phyloP scores from a whole-genome alignment of 306 rosid genomes.

The Chamaecrista fasciculata region DNA sequence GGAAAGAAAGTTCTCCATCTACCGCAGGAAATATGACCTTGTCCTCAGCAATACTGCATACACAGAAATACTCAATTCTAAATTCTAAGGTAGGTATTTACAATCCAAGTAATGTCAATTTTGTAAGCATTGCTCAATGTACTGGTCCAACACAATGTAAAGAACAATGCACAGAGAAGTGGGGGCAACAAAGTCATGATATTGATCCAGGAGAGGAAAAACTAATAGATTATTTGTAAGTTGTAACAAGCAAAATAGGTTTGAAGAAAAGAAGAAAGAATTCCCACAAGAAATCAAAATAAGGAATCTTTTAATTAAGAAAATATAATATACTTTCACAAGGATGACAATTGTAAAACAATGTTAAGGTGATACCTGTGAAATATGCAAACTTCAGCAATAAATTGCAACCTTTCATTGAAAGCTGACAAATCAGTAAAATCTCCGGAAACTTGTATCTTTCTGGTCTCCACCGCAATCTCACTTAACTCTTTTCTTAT shows the following conservation, averaged over 20 bases:
- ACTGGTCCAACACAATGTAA: not conserved
- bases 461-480: slow-evolving; percentile 62
- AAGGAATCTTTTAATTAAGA: slow-evolving; percentile 21
- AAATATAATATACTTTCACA: slow-evolving; percentile 24
- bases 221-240: not conserved
- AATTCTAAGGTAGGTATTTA: slow-evolving; percentile 2
- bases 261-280: not conserved
- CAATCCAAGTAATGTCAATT: slow-evolving; percentile 6
- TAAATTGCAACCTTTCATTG: slow-evolving; percentile 86
- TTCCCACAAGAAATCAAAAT: slow-evolving; percentile 11
- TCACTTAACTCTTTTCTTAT: slow-evolving; percentile 82
- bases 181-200: not conserved
- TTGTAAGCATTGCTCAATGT: not conserved
- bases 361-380: slow-evolving; percentile 69
- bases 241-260: not conserved
- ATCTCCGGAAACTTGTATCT: slow-evolving; percentile 54
- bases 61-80: slow-evolving; percentile 25
- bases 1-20: slow-evolving; percentile 84
- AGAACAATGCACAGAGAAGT: not conserved
- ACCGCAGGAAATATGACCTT: slow-evolving; percentile 95
- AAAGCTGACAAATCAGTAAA: slow-evolving; percentile 77
- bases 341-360: slow-evolving; percentile 21
- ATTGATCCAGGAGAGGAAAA: not conserved
- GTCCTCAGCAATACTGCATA: slow-evolving; percentile 98
- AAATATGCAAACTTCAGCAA: slow-evolving; percentile 94